phyloP scores from a whole-genome alignment of 495 filamentous ascomycete genomes.

The Hyaloscypha variabilis region DNA sequence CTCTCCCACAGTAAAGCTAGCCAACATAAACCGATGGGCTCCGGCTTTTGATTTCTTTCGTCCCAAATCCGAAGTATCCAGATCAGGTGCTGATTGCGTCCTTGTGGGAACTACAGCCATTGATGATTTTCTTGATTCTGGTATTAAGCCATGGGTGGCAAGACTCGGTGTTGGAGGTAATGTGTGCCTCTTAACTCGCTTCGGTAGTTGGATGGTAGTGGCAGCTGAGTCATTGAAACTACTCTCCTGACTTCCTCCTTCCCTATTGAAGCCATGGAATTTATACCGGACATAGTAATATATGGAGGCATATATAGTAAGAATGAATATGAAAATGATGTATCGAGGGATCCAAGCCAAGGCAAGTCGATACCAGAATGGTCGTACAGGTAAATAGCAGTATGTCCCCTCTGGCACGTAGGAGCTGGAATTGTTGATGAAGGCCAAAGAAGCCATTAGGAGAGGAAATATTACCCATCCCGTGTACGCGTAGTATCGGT shows the following conservation, averaged over 20 bases:
- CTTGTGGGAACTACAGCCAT: constrained; percentile 28
- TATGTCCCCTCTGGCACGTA: constrained; percentile 64
- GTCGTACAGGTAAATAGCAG: constrained; percentile 66
- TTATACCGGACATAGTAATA: constrained; percentile 61
- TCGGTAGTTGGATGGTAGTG: background rate
- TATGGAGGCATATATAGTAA: constrained; percentile 64
- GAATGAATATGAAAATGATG: constrained; percentile 61
- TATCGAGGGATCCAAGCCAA: constrained; percentile 76
- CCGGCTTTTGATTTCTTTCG: constrained; percentile 5
- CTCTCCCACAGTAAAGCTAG: constrained; percentile 28
- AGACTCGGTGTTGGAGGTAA: constrained; percentile 42
- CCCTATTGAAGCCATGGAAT: constrained; percentile 28
- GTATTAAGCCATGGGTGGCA: constrained; percentile 43
- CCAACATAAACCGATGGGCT: constrained; percentile 38
- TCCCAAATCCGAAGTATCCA: constrained; percentile 8
- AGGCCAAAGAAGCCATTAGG: constrained; percentile 62
- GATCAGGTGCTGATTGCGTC: constrained; percentile 10
- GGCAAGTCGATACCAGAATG: constrained; percentile 65
- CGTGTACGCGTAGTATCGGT: constrained; percentile 56
- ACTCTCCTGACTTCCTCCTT: background rate
- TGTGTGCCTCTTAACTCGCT: constrained; percentile 9
- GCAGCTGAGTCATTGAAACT: constrained; percentile 1
- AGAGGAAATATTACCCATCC: constrained; percentile 59
- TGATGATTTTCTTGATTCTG: constrained; percentile 35
- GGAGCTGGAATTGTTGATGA: constrained; percentile 54